Base-by-base conservation (phyloP, 441 rosid species). In the Pelargonium australe region DNA sequence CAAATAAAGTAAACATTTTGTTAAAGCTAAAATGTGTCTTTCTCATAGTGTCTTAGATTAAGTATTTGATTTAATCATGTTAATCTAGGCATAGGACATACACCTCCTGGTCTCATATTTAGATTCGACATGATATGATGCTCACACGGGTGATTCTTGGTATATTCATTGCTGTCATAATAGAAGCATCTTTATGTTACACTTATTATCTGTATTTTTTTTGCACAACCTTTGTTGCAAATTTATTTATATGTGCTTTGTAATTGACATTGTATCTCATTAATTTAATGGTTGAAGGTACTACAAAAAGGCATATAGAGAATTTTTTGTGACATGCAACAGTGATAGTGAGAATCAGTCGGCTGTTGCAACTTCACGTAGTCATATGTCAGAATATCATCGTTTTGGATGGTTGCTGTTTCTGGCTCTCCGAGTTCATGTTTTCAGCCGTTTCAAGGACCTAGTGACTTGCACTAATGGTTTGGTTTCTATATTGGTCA, bases 351-450 rank as follows among this genome's bases (percentile, higher is more conserved):
- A 83, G 53, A 82, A 78, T 71, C 71, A 77, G 67, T 76, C 82
- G 23, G 78, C 72, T 65, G 67, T 55, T 76, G 63, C 83, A 37
- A 72, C 73, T 78, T 70, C 80, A 44, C 60, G 80, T 74, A 77
- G 83, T 72, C 68, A 55, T 55, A 19, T 82, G 66, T 74, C 80
- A 6, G 85, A 87, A 68, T 87, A 83, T 73, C 84, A 86, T 73
- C 96, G 87, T 17, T 91, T 94, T 72, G 99, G 97, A 72, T 94
- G 99, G 99, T 65, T 91, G 76, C 83, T 91, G 74, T 91, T 94
- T 83, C 76, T 91, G 86, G 95, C 91, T 7, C 95, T 94, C 63
- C 92, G 99, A 49, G 80, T 83, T 53, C 93, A 89, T 74, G 93
- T 88, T 17, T 88, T 89, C 75, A 79, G 96, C 76, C 84, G 90